These are phyloP conservation scores for Takashimella koratensis DNA, from an alignment of 1,284 basidiomycete species.

Conservation along the genomic window DNA sequence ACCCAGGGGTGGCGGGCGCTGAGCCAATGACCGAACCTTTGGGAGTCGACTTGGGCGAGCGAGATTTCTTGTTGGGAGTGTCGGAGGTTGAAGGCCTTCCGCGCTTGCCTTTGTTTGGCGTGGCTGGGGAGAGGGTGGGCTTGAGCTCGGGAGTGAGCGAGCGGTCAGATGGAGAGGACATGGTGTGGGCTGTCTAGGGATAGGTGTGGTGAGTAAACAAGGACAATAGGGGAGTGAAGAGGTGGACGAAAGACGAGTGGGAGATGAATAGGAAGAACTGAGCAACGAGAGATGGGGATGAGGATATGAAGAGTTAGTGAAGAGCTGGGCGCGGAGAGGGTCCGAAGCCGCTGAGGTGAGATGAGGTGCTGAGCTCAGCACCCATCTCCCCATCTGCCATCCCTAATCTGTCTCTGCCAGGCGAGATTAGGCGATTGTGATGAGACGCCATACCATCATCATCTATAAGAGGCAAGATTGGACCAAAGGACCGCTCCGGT, in stretches of 20 bases:
- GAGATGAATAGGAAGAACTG: neutral
- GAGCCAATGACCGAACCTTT: neutral
- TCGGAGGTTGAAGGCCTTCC: too few species aligned
- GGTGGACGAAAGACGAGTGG: neutral
- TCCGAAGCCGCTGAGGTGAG: neutral
- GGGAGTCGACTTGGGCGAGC: neutral
- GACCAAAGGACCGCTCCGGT: neutral
- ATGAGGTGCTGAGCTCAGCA: neutral
- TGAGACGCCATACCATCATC: neutral
- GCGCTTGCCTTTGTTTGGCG: constrained; percentile 62
- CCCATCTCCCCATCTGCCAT: neutral
- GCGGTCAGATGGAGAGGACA: neutral
- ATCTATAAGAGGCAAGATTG: neutral
- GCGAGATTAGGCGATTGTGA: too few species aligned
- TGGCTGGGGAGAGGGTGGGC: neutral
- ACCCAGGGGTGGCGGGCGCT: too few species aligned
- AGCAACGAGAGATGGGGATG: neutral
- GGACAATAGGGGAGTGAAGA: too few species aligned
- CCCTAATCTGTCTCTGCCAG: neutral
- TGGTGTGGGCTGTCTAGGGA: neutral
- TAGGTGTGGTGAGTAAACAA: too few species aligned
- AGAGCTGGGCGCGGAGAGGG: too few species aligned
- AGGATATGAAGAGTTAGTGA: neutral
- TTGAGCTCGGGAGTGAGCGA: neutral
- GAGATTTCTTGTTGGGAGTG: neutral